Evolutionary conservation across 345 rosid genomes (phyloP), one percentile per base, ranked within the genome.

Genomic region (Lepidium africanum): DNA sequence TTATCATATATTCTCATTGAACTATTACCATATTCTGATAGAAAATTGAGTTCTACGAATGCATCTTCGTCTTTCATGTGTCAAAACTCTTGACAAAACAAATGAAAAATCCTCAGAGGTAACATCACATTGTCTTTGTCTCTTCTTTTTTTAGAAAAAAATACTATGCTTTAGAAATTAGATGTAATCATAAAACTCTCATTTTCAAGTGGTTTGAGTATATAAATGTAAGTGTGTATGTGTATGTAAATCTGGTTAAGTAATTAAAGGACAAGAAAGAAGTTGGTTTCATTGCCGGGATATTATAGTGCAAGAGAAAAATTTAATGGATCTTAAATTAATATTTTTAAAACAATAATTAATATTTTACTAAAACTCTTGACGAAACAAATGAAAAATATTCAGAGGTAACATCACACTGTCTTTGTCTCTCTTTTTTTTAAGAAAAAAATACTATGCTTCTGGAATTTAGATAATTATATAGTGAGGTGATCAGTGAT

Each of bases 81-180:
- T 82, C 86, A 85, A 73, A 73, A 77, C 89, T 23, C 76, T 85
- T 3, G 91, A 87, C 66, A 84, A 76, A 67, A 78, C 83, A 14
- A 80, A 58, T 47, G 82, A 79, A 64, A 84, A 78, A 71, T 85
- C 90, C 37, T 77, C 82, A 3, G 82, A 84, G 96, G 96, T 88
- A 59, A 64, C 48, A 27, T 36, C 42, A 15, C 25, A 27, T 6
- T 0, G 6, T 27, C 6, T 30, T 30, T 30, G 33, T 30, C 33
- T 30, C 7, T 30, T 30, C 6, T 30, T 30, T 30, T 6, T 6
- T 3, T 0, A 6, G 1, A 30, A 27, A 27, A 30, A 30, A n/a
- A n/a, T n/a, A n/a, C n/a, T n/a, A n/a, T n/a, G n/a, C 50, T 40
- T 45, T 21, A 33, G 9, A 49, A 59, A 23, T 32, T 46, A 10